Conservation (phyloP, 306 rosid genomes). For the Cucumis cinereus region DNA sequence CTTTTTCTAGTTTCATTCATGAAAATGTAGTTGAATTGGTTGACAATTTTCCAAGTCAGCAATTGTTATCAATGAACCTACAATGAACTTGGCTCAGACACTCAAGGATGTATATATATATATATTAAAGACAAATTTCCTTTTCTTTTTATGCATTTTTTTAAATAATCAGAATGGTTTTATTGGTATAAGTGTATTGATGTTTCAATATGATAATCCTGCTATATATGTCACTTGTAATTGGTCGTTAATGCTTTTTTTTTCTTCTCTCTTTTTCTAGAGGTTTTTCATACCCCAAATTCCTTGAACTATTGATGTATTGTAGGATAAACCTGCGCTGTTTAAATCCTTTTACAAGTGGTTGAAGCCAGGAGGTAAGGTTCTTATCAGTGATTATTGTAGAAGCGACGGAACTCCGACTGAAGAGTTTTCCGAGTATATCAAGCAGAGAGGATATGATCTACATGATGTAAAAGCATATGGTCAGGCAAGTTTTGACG, state of each 20-base stretch:
- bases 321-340: conserved; percentile 70
- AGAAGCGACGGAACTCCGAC: conserved; percentile 56
- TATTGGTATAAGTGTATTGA: neutral
- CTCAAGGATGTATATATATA: no score
- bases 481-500: conserved; percentile 39
- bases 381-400: conserved; percentile 86
- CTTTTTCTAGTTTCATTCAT: neutral
- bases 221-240: neutral
- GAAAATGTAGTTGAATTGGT: neutral
- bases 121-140: neutral
- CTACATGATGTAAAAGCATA: conserved; percentile 50
- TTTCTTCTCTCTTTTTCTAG: neutral
- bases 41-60: neutral
- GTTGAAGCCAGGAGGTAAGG: conserved; percentile 93
- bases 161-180: neutral
- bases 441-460: conserved; percentile 75
- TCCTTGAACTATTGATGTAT: conserved; percentile 2
- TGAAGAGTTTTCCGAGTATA: conserved; percentile 52
- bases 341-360: conserved; percentile 71
- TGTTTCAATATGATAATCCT: neutral
- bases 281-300: neutral
- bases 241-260: neutral
- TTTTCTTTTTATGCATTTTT: neutral
- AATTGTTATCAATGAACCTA: neutral
- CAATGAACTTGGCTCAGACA: no score